A percentile compares a stretch with the other conserved stretches of the same genome.
Conservation (phyloP, 176 grass and related monocot genomes). For the Themeda triandra region DNA sequence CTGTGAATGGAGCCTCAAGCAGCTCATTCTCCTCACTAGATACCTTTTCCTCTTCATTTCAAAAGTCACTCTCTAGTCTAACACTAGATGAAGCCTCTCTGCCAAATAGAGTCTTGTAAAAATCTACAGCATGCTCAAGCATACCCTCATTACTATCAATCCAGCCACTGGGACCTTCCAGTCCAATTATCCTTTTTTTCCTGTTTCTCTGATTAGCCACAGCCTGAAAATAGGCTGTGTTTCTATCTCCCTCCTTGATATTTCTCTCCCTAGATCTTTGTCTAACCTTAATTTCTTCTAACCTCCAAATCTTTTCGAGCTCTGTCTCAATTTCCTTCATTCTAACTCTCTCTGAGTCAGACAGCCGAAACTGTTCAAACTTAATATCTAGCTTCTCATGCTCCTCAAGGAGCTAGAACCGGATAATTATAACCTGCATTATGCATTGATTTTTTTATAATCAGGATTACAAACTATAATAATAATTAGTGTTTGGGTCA, state of each 20-base stretch:
- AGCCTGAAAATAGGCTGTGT: background rate
- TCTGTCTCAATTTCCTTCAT: accelerated
- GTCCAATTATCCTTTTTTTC: accelerated
- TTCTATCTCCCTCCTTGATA: background rate
- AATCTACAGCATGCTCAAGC: accelerated
- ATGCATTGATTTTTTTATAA: too few relatives aligned
- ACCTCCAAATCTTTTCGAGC: background rate
- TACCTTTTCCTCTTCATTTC: too few relatives aligned
- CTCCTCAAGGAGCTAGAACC: background rate
- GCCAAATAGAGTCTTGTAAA: background rate
- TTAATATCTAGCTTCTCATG: accelerated
- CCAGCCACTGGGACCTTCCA: accelerated
- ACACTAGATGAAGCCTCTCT: too few relatives aligned
- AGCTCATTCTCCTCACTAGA: too few relatives aligned
- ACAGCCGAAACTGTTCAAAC: accelerated
- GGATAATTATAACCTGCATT: too few relatives aligned
- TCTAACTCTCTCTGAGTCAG: accelerated
- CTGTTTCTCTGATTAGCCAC: background rate
- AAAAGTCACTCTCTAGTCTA: too few relatives aligned
- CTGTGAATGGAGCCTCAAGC: too few relatives aligned
- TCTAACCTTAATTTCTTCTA: background rate
- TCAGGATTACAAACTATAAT: too few relatives aligned
- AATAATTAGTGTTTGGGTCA: too few relatives aligned
- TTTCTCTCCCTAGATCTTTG: background rate
- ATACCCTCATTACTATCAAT: accelerated